These are phyloP conservation scores for Meira nashicola DNA, from an alignment of 1,284 basidiomycete genomes.

Conservation along the genomic window DNA sequence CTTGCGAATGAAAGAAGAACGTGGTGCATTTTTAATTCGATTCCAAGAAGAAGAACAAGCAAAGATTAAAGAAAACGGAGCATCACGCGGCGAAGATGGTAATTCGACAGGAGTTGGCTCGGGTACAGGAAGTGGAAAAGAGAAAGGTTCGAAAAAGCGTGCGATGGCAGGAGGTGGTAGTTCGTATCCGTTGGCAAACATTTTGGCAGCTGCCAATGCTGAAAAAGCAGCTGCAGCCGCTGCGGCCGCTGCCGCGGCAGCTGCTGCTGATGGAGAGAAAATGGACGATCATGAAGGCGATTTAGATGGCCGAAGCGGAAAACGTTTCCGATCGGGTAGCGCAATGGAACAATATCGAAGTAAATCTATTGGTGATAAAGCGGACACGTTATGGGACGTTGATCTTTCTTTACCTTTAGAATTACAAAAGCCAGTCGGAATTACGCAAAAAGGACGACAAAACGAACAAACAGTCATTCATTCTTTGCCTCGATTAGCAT, in stretches of 20 bases:
- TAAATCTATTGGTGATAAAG: neutral
- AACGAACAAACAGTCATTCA: neutral
- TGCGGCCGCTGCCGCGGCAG: conserved; percentile 11
- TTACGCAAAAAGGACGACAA: neutral
- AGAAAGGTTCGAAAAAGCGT: conserved; percentile 2
- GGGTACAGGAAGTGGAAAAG: neutral
- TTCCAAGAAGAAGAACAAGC: conserved; percentile 45
- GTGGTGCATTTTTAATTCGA: conserved; percentile 40
- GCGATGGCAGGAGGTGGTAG: conserved; percentile 14
- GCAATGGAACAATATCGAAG: neutral
- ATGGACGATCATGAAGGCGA: neutral
- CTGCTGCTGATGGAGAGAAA: conserved; percentile 13
- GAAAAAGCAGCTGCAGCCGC: conserved; percentile 12
- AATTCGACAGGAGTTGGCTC: conserved; percentile 13
- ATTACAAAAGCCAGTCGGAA: neutral
- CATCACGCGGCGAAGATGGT: neutral
- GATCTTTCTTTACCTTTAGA: conserved; percentile 21
- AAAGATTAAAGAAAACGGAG: conserved; percentile 4
- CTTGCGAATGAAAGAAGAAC: conserved; percentile 43
- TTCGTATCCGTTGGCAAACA: conserved; percentile 17
- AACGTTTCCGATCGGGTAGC: neutral
- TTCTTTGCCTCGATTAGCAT: conserved; percentile 29
- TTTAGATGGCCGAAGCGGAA: neutral
- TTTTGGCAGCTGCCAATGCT: conserved; percentile 15
- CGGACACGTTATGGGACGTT: conserved; percentile 25